These are phyloP conservation scores for Aspergillus brunneoviolaceus DNA, from an alignment of 2,329 filamentous ascomycete genomes.

Conservation along the genomic window DNA sequence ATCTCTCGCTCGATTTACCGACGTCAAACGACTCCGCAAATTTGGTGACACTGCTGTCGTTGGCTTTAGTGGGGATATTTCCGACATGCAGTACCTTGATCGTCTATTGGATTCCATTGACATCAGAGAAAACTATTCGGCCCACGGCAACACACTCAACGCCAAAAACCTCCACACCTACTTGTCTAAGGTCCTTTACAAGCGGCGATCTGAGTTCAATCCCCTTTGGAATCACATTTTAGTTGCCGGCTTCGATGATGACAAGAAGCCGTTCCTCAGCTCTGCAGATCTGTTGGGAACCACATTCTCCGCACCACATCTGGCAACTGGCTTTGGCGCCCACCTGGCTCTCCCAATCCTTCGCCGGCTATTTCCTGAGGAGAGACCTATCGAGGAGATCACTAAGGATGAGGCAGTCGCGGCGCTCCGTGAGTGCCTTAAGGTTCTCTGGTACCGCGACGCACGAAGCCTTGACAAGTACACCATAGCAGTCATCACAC, in stretches of 20 bases:
- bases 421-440: conserved; percentile 90
- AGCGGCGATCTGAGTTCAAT: conserved; percentile 91
- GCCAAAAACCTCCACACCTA: conserved; percentile 97
- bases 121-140: conserved; percentile 82
- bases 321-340: conserved; percentile 91
- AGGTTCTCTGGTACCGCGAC: conserved; percentile 96
- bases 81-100: conserved; percentile 98
- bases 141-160: conserved; percentile 61
- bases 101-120: conserved; percentile 81
- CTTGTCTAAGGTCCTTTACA: conserved; percentile 92
- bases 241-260: conserved; percentile 81
- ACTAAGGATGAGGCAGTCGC: conserved; percentile 75
- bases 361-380: conserved; percentile 78
- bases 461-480: conserved; percentile 89
- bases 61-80: conserved; percentile 95
- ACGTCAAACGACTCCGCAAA: conserved; percentile 89
- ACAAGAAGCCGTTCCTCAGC: conserved; percentile 81
- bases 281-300: conserved; percentile 90
- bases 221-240: conserved; percentile 96
- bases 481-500: conserved; percentile 84
- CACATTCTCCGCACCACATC: conserved; percentile 80
- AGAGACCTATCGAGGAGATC: conserved; percentile 70
- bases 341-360: conserved; percentile 92
- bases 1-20: conserved; percentile 91
- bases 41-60: conserved; percentile 83